phyloP scores from a whole-genome alignment of 2,329 filamentous ascomycete genomes.

The Aspergillus phoenicis region DNA sequence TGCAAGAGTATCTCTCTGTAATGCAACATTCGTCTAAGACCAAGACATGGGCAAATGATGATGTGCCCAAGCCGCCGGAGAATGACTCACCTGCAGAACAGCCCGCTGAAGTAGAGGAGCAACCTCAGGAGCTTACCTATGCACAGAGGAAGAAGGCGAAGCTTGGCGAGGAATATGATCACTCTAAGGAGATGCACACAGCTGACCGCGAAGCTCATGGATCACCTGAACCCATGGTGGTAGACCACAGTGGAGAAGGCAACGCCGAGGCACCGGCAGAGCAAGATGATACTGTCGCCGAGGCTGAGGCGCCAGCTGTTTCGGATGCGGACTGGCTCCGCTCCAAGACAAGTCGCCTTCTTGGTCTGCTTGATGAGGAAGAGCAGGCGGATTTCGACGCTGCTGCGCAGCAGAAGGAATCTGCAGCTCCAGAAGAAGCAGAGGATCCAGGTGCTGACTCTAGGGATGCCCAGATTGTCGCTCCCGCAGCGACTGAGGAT shows the following conservation, averaged over 20 bases:
- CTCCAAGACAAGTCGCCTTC: conserved; percentile 79
- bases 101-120: conserved; percentile 21
- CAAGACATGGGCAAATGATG: conserved; percentile 63
- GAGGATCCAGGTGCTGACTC: conserved; percentile 15
- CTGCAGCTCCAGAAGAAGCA: conserved; percentile 17
- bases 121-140: conserved; percentile 41
- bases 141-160: conserved; percentile 47
- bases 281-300: conserved; percentile 26
- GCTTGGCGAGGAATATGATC: conserved; percentile 63
- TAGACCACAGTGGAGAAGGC: conserved; percentile 27
- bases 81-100: conserved; percentile 24
- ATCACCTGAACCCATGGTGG: conserved; percentile 28
- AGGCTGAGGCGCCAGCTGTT: conserved; percentile 38
- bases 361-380: conserved; percentile 79
- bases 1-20: conserved; percentile 82
- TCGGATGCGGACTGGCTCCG: conserved; percentile 91
- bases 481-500: conserved; percentile 12
- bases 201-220: conserved; percentile 4
- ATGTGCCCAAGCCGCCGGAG: conserved; percentile 33
- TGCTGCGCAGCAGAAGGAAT: conserved; percentile 26
- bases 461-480: conserved; percentile 19
- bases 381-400: conserved; percentile 46
- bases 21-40: conserved; percentile 71
- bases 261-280: conserved; percentile 19
- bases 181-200: conserved; percentile 32